Conservation (phyloP, 2,329 filamentous ascomycete species). For the Colletotrichum truncatum region DNA sequence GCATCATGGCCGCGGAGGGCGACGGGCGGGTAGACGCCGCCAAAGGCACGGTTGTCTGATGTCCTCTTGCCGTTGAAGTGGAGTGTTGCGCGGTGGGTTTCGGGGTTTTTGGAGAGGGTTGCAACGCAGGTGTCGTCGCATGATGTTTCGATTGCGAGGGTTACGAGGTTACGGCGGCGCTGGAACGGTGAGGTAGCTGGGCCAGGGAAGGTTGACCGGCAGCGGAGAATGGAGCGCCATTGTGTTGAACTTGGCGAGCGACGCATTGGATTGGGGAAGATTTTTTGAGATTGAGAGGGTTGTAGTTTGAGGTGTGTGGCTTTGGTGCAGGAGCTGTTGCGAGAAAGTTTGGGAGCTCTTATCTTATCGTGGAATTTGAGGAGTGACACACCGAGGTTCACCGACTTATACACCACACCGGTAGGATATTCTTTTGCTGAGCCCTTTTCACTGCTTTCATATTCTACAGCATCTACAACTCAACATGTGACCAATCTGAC, state of each 20-base stretch:
- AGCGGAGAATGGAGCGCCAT: background rate
- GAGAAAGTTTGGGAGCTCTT: constrained; percentile 24
- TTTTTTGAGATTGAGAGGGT: background rate
- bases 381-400: background rate
- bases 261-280: constrained; percentile 6
- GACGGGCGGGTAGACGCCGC: constrained; percentile 82
- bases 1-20: constrained; percentile 81
- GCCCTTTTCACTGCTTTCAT: too few species aligned
- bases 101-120: constrained; percentile 69
- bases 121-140: constrained; percentile 96
- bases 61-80: constrained; percentile 86
- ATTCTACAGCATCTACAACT: too few species aligned
- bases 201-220: background rate
- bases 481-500: too few species aligned
- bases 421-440: too few species aligned
- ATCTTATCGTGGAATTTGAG: constrained; percentile 3
- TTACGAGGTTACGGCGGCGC: constrained; percentile 51
- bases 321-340: too few species aligned
- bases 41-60: constrained; percentile 77
- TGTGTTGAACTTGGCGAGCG: background rate
- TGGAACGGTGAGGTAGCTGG: background rate
- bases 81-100: constrained; percentile 58
- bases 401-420: constrained; percentile 20
- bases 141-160: constrained; percentile 82
- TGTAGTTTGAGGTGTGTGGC: background rate